Evolutionary conservation across 2,329 filamentous ascomycete species (phyloP), one percentile per base, ranked within the genome.

Genomic region (Orbilia brochopaga): DNA sequence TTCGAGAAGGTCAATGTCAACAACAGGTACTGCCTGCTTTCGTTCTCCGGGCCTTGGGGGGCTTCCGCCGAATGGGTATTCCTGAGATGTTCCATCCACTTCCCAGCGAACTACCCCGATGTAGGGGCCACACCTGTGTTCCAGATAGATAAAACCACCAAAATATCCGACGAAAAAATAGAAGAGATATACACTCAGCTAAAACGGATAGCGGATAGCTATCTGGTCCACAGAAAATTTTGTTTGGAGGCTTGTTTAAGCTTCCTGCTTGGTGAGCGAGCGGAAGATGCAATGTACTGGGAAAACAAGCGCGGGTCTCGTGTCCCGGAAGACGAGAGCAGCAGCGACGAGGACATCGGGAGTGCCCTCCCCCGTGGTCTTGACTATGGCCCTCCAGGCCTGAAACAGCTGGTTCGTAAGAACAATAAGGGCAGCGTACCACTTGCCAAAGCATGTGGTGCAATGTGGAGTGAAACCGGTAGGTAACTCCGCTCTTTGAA

Each of bases 301-400:
- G 79, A 79, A 60, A 76, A 81, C 74, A 79, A 80, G 72, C 74
- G 82, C 59, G 81, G 83, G 73, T 79, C 80, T 50, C 79, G 81
- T 13, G 74, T 80, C 63, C 78, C 81, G 55, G 78, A 79, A 30
- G 89, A 90, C 65, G 91, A 94, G 74, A 93, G 90, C 75, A 97
- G 91, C 1, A 95, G 90, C 76, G 89, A 91, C 73, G 89, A 91
- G 70, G 90, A 92, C 74, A 90, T 92, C 53, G 80, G 80, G 24
- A 75, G 75, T 59, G 74, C 74, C 4, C 69, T 70, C 5, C 55
- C 74, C 27, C 74, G 74, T 8, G 69, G 48, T 11, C 69, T 56
- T 23, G 69, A 73, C 15, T 48, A 60, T 7, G 65, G 52, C 1
- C 35, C 51, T n/a, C 6, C 58, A 7, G 62, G 61, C 10, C 51